Percentiles rank a stretch among this genome's conserved stretches.
Conservation (phyloP, 2,329 filamentous ascomycete species). For the Juglanconis juglandina region DNA sequence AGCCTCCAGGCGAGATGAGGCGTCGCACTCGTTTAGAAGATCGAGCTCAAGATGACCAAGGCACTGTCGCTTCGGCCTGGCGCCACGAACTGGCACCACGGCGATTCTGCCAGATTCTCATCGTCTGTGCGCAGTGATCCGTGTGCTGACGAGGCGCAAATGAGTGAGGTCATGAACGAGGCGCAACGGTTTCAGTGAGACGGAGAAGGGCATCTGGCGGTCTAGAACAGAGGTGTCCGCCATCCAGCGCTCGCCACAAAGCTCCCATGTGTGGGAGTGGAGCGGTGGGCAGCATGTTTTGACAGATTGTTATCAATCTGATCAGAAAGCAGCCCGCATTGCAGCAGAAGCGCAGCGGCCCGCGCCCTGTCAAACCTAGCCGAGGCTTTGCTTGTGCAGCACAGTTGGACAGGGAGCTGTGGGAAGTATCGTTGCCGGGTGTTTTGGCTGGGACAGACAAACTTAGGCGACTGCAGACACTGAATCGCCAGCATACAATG, state of each 20-base stretch:
- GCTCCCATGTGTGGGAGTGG: not conserved
- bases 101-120: not conserved
- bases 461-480: no score
- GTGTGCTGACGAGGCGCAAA: not conserved
- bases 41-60: not conserved
- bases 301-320: not conserved
- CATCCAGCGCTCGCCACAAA: not conserved
- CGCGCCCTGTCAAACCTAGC: not conserved
- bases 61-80: not conserved
- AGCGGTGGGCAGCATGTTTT: not conserved
- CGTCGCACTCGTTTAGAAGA: not conserved
- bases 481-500: no score
- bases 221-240: slow-evolving; percentile 3
- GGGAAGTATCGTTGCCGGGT: no score
- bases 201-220: not conserved
- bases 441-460: no score
- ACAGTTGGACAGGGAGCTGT: no score
- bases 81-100: not conserved
- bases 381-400: not conserved
- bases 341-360: not conserved
- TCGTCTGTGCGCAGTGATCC: not conserved
- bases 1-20: not conserved
- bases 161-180: not conserved
- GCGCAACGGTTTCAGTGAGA: not conserved
- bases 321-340: not conserved